phyloP scores from a whole-genome alignment of 371 early-diverging fungal species.

The Actinomortierella wolfii region DNA sequence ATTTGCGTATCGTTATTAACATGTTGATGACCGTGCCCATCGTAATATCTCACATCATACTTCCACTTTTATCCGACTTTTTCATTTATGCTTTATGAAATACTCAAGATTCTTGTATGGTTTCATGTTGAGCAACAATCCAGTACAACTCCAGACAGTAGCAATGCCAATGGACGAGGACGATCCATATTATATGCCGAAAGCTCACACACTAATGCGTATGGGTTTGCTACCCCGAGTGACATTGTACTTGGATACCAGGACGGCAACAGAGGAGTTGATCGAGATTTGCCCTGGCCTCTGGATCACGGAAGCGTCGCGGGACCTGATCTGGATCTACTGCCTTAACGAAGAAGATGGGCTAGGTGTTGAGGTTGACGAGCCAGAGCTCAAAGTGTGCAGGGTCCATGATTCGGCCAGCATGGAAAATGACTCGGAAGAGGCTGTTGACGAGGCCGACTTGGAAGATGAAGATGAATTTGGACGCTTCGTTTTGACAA shows the following conservation, averaged over 20 bases:
- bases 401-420: not conserved
- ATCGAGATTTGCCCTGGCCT: conserved; percentile 22
- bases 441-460: conserved; percentile 19
- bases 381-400: conserved; percentile 13
- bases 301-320: conserved; percentile 30
- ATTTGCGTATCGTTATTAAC: too few species aligned
- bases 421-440: too few species aligned
- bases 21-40: too few species aligned
- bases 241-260: conserved; percentile 8
- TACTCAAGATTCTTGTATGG: conserved; percentile 44
- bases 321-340: conserved; percentile 32
- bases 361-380: conserved; percentile 22
- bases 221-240: conserved; percentile 29
- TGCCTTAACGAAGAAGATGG: conserved; percentile 37
- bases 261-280: conserved; percentile 4
- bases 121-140: conserved; percentile 26
- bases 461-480: conserved; percentile 24
- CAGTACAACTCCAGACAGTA: conserved; percentile 19
- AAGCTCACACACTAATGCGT: conserved; percentile 34
- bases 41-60: too few species aligned
- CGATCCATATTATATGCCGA: conserved; percentile 41
- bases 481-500: conserved; percentile 29
- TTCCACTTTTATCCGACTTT: too few species aligned
- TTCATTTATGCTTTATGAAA: too few species aligned
- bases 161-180: conserved; percentile 37